Evolutionary conservation across 257 asterid genomes (phyloP), one percentile per base, ranked within the genome.

Genomic region (Solanum pinnatisectum): DNA sequence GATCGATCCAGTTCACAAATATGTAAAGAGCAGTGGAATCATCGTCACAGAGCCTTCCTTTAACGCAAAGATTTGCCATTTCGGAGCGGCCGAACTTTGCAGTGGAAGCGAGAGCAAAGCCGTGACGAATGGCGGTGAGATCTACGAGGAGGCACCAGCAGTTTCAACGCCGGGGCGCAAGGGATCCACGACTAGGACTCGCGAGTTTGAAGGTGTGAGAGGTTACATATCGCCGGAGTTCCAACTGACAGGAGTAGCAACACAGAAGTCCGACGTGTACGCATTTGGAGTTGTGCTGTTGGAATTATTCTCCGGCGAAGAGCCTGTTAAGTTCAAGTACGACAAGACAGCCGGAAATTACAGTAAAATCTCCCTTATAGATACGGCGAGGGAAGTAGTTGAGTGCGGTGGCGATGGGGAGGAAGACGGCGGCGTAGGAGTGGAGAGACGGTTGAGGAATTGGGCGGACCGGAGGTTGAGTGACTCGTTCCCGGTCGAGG

Each of bases 191-290:
- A 84, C 84, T 4, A 71, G 65, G 32, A 93, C 86, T 25, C 86
- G 92, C 91, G 95, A 92, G 20, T 86, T 97, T 68, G 98, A 95
- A 87, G 99, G 99, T 2, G 94, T 96, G 13, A 87, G 94, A 73
- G 99, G 98, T 8, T 97, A 96, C 92, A 97, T 97, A 98, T 93
- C 99, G 90, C 99, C 98, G 90, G 99, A 97, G 85, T 96, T 95
- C 67, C 93, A 92, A 87, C 63, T 89, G 40, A 92, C 93, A 25
- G 99, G 99, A 15, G 87, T 93, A 52, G 96, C 98, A 27, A 94
- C 98, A n/a, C 98, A 94, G 94, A 93, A 93, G 74, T 94, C 98
- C 70, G 99, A 97, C 63, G 98, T 97, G 71, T 97, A 92, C 90
- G 98, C 98, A 1, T 97, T 97, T 36, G 99, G 99, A 30, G 96